Evolutionary conservation across 2,329 filamentous ascomycete species (phyloP).

Genomic region (Cladosporium sp.): DNA sequence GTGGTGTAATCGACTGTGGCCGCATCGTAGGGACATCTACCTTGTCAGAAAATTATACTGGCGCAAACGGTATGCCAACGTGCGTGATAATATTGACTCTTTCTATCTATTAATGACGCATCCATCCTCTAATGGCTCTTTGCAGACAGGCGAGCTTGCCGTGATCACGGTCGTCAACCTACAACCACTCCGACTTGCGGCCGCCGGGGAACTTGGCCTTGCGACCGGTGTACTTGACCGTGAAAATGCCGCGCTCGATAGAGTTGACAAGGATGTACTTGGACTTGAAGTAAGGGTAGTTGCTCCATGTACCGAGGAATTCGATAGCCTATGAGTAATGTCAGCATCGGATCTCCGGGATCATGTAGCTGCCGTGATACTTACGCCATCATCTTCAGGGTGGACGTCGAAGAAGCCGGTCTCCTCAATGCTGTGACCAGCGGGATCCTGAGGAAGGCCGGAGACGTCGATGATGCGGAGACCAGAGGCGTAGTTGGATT

Average conservation of each 20-base stretch:
- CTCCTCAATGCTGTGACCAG: constrained; percentile 37
- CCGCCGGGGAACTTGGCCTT: constrained; percentile 17
- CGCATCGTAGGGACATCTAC: neutral
- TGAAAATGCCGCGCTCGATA: constrained; percentile 49
- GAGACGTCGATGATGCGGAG: constrained; percentile 42
- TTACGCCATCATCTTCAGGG: constrained; percentile 38
- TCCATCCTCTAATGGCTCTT: neutral
- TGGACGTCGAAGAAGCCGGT: constrained; percentile 41
- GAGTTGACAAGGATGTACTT: constrained; percentile 53
- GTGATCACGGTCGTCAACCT: neutral
- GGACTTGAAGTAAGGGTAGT: constrained; percentile 43
- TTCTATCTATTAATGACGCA: neutral
- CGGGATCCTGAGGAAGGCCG: constrained; percentile 36
- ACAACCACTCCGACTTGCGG: constrained; percentile 15
- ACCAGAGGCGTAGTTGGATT: constrained; percentile 55
- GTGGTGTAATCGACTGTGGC: too few species aligned
- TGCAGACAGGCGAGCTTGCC: neutral
- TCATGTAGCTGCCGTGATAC: constrained; percentile 22
- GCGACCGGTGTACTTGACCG: constrained; percentile 42
- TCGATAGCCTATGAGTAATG: constrained; percentile 29
- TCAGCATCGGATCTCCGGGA: too few species aligned
- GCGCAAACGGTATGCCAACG: neutral
- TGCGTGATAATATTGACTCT: neutral
- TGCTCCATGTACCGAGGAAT: constrained; percentile 48
- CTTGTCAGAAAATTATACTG: neutral